Percentiles rank a stretch among this genome's conserved stretches.
These are phyloP conservation scores for Seiridium unicorne DNA, from an alignment of 2,329 filamentous ascomycete genomes.

Conservation along the genomic window DNA sequence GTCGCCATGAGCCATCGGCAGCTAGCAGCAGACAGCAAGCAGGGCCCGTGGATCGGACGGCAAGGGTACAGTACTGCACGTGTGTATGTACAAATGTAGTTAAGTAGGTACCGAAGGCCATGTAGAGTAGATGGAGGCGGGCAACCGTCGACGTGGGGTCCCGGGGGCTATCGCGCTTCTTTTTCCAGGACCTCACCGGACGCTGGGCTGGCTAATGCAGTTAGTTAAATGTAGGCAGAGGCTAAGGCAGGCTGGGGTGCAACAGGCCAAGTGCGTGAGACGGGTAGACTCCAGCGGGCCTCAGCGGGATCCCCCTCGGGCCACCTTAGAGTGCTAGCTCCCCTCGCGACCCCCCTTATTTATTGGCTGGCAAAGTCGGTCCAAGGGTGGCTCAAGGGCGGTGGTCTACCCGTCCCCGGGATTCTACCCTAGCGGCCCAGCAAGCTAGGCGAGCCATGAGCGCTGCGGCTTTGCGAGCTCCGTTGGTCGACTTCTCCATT, in stretches of 20 bases:
- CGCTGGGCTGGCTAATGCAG: too few species aligned
- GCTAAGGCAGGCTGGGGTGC: too few species aligned
- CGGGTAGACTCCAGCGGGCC: background rate
- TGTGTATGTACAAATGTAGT: too few species aligned
- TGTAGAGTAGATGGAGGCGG: too few species aligned
- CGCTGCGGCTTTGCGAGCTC: conserved; percentile 4
- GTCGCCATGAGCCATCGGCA: background rate
- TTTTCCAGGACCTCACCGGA: too few species aligned
- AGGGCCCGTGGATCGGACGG: too few species aligned
- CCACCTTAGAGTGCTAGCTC: background rate
- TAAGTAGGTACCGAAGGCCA: too few species aligned
- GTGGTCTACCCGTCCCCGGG: conserved; percentile 9
- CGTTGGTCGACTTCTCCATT: background rate
- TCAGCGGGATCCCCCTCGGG: background rate
- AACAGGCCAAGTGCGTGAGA: background rate
- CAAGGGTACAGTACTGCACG: too few species aligned
- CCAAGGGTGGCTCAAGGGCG: background rate
- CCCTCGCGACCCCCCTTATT: background rate
- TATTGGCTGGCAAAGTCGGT: conserved; percentile 6
- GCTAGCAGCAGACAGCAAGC: too few species aligned
- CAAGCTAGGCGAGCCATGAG: background rate
- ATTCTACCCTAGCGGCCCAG: conserved; percentile 8
- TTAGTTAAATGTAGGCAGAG: too few species aligned
- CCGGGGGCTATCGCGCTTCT: background rate
- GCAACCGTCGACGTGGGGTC: background rate